phyloP scores from a whole-genome alignment of 371 early-diverging fungal genomes.

The Capniomyces stellatus region DNA sequence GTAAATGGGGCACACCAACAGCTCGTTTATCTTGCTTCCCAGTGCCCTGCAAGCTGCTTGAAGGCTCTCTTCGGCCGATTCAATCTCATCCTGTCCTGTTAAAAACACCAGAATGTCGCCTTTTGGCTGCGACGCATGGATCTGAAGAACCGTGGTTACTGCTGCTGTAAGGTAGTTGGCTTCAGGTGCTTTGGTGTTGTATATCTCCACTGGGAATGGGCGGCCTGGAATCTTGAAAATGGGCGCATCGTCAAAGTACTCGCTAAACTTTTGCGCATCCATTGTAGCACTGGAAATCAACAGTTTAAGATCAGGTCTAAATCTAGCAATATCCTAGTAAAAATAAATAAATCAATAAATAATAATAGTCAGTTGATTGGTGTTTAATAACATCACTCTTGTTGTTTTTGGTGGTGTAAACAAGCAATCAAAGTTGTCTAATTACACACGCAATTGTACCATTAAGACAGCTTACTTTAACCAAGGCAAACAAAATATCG shows the following conservation, averaged over 20 bases:
- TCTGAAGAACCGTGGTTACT: slow-evolving; percentile 85
- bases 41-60: slow-evolving; percentile 58
- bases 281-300: slow-evolving; percentile 98
- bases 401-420: too few relatives aligned
- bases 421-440: too few relatives aligned
- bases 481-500: slow-evolving; percentile 91
- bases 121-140: slow-evolving; percentile 70
- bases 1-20: slow-evolving; percentile 91
- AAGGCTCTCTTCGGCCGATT: slow-evolving; percentile 70
- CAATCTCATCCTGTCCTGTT: slow-evolving; percentile 99
- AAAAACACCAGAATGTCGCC: slow-evolving; percentile 97
- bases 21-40: slow-evolving; percentile 76
- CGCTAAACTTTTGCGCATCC: slow-evolving; percentile 89
- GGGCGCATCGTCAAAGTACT: slow-evolving; percentile 90
- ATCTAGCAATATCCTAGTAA: slow-evolving; percentile 86
- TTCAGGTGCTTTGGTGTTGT: slow-evolving; percentile 90
- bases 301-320: slow-evolving; percentile 81
- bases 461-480: too few relatives aligned
- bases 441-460: too few relatives aligned
- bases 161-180: slow-evolving; percentile 94
- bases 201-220: slow-evolving; percentile 82
- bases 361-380: too few relatives aligned
- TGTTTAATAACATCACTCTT: too few relatives aligned
- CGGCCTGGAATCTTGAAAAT: slow-evolving; percentile 89
- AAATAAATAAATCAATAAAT: too few relatives aligned